Evolutionary conservation across 2,329 filamentous ascomycete species (phyloP), one percentile per base, ranked within the genome.

Genomic region (Pseudogymnoascus sp.): DNA sequence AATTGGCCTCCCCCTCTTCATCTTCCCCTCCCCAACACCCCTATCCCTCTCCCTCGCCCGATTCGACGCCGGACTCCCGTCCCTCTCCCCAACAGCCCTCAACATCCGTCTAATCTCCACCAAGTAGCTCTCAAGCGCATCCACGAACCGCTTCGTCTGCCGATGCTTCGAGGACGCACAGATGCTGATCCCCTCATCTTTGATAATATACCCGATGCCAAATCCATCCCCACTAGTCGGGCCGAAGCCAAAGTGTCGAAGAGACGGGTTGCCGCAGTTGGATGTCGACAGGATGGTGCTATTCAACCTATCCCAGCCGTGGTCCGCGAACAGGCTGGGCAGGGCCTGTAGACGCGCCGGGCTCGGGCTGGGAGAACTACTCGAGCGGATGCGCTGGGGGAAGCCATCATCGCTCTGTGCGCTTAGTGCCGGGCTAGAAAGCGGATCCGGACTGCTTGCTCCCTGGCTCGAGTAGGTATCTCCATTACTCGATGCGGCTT

Each of bases 201-300:
- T 99, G 82, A 99, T 97, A 71, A 99, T 97, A 78, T 99, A 99
- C 2, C 95, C 95, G 63, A 99, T 97, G 31, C 95, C 95, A 72
- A 97, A 97, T 0, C 95, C 95, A 68, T 97, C 92, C 1, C 87
- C 93, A 0, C 90, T 93, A 0, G 93, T 96, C 1, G 95, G 95
- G 0, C 95, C 95, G 73, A 99, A 99, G 3, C 95, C 95, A 71
- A 99, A 99, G 70, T 97, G 93, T 1, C 95, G 87, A 16, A 99
- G 85, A 0, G 89, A 91, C 0, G 95, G 95, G 76, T 97, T 99
- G 64, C 95, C 95, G 76, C 95, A 99, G 80, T 99, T 99, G n/a
- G 93, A 97, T 0, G 95, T 97, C 6, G 91, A 96, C 40, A 99
- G 80, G 67, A 97, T 91, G 7, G 93, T 97, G 67, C 85, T 96